These are phyloP conservation scores for Amphibolis antarctica DNA, from an alignment of 106 monocot species.

Conservation along the genomic window DNA sequence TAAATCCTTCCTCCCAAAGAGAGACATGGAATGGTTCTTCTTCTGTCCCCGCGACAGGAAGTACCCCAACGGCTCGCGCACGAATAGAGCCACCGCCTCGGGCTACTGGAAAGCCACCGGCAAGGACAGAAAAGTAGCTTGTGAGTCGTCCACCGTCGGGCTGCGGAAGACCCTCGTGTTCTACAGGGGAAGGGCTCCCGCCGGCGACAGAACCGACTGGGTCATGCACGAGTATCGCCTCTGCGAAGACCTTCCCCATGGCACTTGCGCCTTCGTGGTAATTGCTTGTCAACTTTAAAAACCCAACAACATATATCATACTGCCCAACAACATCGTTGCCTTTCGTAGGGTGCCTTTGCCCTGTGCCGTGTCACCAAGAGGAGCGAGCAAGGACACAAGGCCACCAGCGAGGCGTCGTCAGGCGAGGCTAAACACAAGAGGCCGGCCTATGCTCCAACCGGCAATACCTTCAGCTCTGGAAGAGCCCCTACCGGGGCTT, in stretches of 20 bases:
- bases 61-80: conserved; percentile 38
- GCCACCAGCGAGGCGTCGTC: conserved; percentile 1
- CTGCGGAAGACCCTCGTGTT: conserved; percentile 39
- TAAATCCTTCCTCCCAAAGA: conserved; percentile 33
- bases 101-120: conserved; percentile 52
- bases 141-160: conserved; percentile 7
- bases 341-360: conserved; percentile 27
- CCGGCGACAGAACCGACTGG: conserved; percentile 36
- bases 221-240: conserved; percentile 50
- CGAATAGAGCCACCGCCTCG: conserved; percentile 35
- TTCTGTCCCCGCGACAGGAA: conserved; percentile 35
- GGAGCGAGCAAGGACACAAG: conserved; percentile 21
- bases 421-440: conserved; percentile 21
- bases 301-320: neutral
- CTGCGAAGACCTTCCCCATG: conserved; percentile 28
- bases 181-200: conserved; percentile 34
- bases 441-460: neutral
- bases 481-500: conserved; percentile 2
- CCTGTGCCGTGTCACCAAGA: conserved; percentile 32
- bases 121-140: conserved; percentile 24
- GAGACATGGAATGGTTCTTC: conserved; percentile 45
- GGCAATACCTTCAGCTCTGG: conserved; percentile 2
- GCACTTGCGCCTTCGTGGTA: conserved; percentile 27
- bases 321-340: neutral
- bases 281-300: neutral